Base-by-base conservation (phyloP, 805 yeast genomes). In the Cyberlindnera samutprakarnensis region DNA sequence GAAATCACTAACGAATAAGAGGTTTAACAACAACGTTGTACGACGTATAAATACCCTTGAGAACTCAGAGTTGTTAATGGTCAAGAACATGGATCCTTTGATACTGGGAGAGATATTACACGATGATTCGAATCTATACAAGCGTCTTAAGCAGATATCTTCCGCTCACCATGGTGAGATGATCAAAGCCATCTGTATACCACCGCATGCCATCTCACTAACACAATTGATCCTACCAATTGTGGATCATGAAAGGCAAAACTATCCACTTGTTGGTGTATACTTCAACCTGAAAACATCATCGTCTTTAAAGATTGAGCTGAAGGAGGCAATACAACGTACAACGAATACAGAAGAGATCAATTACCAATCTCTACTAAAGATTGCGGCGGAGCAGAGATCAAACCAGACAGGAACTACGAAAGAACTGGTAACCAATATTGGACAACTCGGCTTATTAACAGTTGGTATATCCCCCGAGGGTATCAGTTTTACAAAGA, bases 351-450 rank as follows among this genome's bases (percentile, higher is more conserved):
- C 35, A 2, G 13, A 28, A 13, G 33, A 35, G 21, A 34, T 38
- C 27, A 38, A 36, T 30, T 38, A 41, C 28, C 41, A 41, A 12
- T 36, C 42, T 2, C 29, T 41, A 13, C n/a, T 41, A 20, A 25
- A 25, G 31, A 30, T 38, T 25, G 44, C 44, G 1, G 35, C 33
- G n/a, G n/a, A n/a, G n/a, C n/a, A n/a, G n/a, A n/a, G n/a, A n/a
- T n/a, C n/a, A n/a, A n/a, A n/a, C n/a, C n/a, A n/a, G n/a, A 19
- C 18, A 25, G 15, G 25, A 31, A 6, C 40, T 33, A n/a, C 18
- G 23, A 16, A 21, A 32, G 18, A 25, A 23, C 13, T 14, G 15
- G 24, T 41, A 15, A 41, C 37, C 9, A 33, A 20, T 14, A 28
- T 38, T 22, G 45, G 41, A 3, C 39, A 38, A 17, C 24, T 31